Evolutionary conservation across 371 early-diverging fungal genomes (phyloP).

Genomic region (Rhizomucor pusillus): DNA sequence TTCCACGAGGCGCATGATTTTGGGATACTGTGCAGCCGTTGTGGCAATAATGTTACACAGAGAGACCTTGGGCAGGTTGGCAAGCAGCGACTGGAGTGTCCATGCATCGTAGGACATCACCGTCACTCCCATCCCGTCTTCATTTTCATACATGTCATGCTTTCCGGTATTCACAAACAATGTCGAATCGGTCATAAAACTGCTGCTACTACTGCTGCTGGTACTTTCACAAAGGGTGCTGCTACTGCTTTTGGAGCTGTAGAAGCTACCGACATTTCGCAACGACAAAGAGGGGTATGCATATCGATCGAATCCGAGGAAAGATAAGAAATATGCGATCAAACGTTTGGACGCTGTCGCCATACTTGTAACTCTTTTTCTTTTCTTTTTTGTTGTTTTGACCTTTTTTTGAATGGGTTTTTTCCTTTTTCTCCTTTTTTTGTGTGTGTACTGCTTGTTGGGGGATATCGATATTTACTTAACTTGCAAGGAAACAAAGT

Average conservation of each 20-base stretch:
- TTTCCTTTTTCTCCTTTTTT: slow-evolving; percentile 13
- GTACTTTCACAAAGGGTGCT: slow-evolving; percentile 1
- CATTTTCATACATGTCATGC: slow-evolving; percentile 9
- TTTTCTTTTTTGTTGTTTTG: slow-evolving; percentile 9
- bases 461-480: slow-evolving; percentile 4
- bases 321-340: slow-evolving; percentile 13
- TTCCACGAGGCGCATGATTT: slow-evolving; percentile 19
- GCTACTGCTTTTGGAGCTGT: background rate
- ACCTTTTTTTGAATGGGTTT: slow-evolving; percentile 7
- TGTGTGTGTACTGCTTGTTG: slow-evolving; percentile 1
- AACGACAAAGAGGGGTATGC: background rate
- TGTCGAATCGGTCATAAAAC: slow-evolving; percentile 25
- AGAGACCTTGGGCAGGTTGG: slow-evolving; percentile 25
- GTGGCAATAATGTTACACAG: slow-evolving; percentile 31
- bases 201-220: background rate
- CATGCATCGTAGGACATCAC: slow-evolving; percentile 15
- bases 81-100: slow-evolving; percentile 24
- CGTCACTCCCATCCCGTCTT: slow-evolving; percentile 4
- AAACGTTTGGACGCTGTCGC: slow-evolving; percentile 12
- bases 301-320: slow-evolving; percentile 18
- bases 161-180: slow-evolving; percentile 13
- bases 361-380: slow-evolving; percentile 3
- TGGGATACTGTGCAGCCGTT: slow-evolving; percentile 17
- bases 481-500: background rate
- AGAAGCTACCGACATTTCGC: slow-evolving; percentile 1